A percentile compares a stretch with the other conserved stretches of the same genome.
phyloP scores from a whole-genome alignment of 1,284 basidiomycete species.

The Ceratobasidium papillatum region DNA sequence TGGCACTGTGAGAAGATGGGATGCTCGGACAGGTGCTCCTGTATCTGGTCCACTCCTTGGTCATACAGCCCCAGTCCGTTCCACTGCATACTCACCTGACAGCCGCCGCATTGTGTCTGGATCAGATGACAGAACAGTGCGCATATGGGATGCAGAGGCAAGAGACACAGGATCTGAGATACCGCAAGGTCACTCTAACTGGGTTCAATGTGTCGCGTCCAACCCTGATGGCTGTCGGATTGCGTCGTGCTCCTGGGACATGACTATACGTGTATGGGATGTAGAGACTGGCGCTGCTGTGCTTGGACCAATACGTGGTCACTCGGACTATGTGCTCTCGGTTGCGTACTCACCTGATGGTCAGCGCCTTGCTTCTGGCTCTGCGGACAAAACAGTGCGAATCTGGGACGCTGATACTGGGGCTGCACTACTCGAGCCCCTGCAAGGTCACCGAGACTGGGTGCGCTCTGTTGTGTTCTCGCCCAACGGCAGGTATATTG shows the following conservation, averaged over 20 bases:
- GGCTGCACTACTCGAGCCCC: not conserved
- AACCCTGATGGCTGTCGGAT: constrained; percentile 8
- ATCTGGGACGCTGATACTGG: not conserved
- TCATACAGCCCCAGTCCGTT: not conserved
- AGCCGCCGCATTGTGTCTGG: constrained; percentile 19
- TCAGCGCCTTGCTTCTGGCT: not conserved
- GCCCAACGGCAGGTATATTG: no score
- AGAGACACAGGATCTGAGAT: not conserved
- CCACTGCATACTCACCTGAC: constrained; percentile 32
- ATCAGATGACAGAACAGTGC: constrained; percentile 15
- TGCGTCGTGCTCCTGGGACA: constrained; percentile 28
- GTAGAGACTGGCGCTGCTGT: no score
- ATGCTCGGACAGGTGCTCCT: no score
- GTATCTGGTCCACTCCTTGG: no score
- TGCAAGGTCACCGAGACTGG: not conserved
- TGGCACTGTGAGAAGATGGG: no score
- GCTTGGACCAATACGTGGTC: no score
- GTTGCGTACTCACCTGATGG: constrained; percentile 5
- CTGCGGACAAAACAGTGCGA: not conserved
- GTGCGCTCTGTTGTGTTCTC: constrained; percentile 19
- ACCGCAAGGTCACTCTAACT: constrained; percentile 4
- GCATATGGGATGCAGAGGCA: constrained; percentile 29
- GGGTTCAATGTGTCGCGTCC: constrained; percentile 33
- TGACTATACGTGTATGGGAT: constrained; percentile 40
- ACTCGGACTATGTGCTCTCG: not conserved